Percentiles rank a stretch among this genome's conserved stretches.
Evolutionary conservation across 768 basidiomycete species (phyloP).

Genomic region (Pleurotus tuber-regium): DNA sequence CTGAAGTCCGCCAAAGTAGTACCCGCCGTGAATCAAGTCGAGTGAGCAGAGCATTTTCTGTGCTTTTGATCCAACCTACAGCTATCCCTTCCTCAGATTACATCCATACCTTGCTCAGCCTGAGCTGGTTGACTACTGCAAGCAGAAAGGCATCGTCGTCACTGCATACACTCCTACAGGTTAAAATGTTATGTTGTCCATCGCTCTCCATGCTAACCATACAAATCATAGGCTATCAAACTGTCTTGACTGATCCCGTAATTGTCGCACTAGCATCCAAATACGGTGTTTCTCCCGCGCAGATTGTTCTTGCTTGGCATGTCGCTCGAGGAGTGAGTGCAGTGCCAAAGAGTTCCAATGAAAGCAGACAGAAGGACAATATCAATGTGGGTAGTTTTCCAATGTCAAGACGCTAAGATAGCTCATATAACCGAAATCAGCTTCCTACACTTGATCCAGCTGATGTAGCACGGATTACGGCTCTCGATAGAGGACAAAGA

Average conservation of each 20-base stretch:
- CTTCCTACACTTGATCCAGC: constrained; percentile 34
- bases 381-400: constrained; percentile 31
- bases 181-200: constrained; percentile 11
- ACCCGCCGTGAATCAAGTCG: constrained; percentile 48
- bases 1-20: constrained; percentile 39
- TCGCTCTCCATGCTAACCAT: not conserved
- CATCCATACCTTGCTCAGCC: constrained; percentile 53
- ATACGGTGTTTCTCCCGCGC: constrained; percentile 42
- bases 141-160: constrained; percentile 45
- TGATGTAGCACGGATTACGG: constrained; percentile 43
- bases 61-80: not conserved
- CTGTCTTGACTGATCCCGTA: constrained; percentile 43
- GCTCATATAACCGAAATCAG: no score
- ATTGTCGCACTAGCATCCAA: constrained; percentile 45
- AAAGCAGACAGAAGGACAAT: constrained; percentile 48
- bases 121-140: constrained; percentile 44
- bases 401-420: no score
- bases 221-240: constrained; percentile 32
- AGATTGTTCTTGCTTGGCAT: constrained; percentile 54
- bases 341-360: constrained; percentile 47
- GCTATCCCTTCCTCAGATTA: constrained; percentile 25
- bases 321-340: constrained; percentile 39
- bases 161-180: constrained; percentile 51
- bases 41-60: constrained; percentile 36
- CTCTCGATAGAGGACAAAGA: constrained; percentile 39